Evolutionary conservation across 2,329 filamentous ascomycete genomes (phyloP).

Genomic region (Scedosporium boydii): DNA sequence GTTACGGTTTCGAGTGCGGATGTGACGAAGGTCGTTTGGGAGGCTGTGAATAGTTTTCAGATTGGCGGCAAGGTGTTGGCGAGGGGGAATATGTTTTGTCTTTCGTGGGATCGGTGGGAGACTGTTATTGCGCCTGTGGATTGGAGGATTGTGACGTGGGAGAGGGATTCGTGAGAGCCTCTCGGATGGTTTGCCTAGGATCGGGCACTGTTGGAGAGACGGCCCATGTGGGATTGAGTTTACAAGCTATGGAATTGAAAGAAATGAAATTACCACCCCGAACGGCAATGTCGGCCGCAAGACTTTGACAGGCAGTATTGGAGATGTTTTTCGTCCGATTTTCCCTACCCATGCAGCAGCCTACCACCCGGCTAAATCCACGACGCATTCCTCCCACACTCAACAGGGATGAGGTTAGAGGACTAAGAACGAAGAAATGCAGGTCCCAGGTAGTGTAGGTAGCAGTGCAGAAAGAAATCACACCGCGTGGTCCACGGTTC

Average conservation of each 20-base stretch:
- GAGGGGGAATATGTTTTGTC: background rate
- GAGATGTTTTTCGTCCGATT: background rate
- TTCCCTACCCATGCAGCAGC: background rate
- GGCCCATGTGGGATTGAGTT: too few species aligned
- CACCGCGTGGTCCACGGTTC: too few species aligned
- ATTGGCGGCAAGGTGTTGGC: background rate
- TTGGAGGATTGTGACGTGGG: background rate
- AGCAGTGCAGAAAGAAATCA: too few species aligned
- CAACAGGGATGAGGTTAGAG: too few species aligned
- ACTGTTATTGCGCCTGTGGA: background rate
- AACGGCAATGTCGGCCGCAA: too few species aligned
- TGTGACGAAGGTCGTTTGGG: background rate
- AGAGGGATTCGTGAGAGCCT: background rate
- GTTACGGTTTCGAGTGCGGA: conserved; percentile 2
- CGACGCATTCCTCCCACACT: background rate
- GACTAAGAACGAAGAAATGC: too few species aligned
- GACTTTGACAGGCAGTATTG: too few species aligned
- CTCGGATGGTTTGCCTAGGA: too few species aligned
- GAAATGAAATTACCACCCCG: too few species aligned
- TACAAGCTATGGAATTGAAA: too few species aligned
- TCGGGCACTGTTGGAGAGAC: too few species aligned
- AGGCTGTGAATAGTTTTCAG: background rate
- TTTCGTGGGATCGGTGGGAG: conserved; percentile 2
- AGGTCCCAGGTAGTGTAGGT: too few species aligned
- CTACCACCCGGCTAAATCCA: background rate